Evolutionary conservation across 345 rosid genomes (phyloP).

Genomic region (Pugionium dolabratum): DNA sequence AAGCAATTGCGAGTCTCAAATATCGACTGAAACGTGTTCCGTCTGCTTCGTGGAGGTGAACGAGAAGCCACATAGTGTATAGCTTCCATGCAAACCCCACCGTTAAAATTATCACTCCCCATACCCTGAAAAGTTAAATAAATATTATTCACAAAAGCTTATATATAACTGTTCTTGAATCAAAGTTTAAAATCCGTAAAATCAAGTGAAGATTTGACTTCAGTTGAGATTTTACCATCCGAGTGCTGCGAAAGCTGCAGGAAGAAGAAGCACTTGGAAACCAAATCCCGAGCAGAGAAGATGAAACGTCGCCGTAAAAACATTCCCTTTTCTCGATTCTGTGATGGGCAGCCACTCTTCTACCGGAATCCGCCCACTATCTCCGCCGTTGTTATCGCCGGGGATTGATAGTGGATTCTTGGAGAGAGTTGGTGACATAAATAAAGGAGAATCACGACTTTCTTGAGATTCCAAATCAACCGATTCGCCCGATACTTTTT

Average conservation of each 20-base stretch:
- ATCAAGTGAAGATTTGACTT: conserved; percentile 1
- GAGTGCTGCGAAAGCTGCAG: conserved; percentile 77
- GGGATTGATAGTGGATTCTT: conserved; percentile 27
- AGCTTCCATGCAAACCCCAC: conserved; percentile 79
- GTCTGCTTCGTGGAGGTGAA: conserved; percentile 75
- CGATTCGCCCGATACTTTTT: neutral
- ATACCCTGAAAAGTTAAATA: conserved; percentile 47
- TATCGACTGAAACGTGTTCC: conserved; percentile 74
- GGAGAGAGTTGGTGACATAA: conserved; percentile 30
- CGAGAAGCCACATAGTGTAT: conserved; percentile 65
- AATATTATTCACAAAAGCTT: too few species aligned
- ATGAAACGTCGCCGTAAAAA: conserved; percentile 77
- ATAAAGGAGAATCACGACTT: conserved; percentile 32
- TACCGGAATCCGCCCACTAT: conserved; percentile 27
- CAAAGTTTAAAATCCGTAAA: neutral
- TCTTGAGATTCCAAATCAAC: conserved; percentile 38
- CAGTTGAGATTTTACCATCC: conserved; percentile 63
- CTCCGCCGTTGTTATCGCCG: conserved; percentile 23
- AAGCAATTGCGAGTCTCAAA: conserved; percentile 54
- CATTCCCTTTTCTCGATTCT: conserved; percentile 82
- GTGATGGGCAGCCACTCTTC: conserved; percentile 85
- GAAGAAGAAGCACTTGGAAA: conserved; percentile 81
- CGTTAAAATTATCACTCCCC: conserved; percentile 64
- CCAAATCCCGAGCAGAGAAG: conserved; percentile 87
- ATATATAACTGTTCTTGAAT: too few species aligned